Percentiles rank a stretch among this genome's conserved stretches.
Conservation (phyloP, 331 rosid species). For the Quercus lobata region DNA sequence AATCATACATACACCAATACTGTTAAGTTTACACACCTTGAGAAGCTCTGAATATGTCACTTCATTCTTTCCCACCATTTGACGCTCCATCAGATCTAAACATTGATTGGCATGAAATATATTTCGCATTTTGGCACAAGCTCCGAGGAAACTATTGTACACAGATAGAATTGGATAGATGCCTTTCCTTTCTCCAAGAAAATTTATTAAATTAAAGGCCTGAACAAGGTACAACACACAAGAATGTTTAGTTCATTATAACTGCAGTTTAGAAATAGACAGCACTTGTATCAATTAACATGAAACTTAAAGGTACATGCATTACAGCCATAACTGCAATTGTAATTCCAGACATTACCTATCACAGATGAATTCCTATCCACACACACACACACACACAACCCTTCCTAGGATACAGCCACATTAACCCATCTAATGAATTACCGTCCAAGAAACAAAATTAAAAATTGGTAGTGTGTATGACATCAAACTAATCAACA, state of each 20-base stretch:
- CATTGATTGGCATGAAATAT: slow-evolving; percentile 54
- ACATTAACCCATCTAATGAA: neutral
- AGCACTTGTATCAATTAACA: neutral
- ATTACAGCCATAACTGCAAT: neutral
- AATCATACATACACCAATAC: neutral
- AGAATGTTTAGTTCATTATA: slow-evolving; percentile 10
- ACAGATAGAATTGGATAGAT: slow-evolving; percentile 42
- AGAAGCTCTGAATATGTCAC: slow-evolving; percentile 65
- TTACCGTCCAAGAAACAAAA: neutral
- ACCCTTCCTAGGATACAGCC: neutral
- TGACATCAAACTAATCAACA: neutral
- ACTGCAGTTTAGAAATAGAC: neutral
- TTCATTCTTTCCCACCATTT: slow-evolving; percentile 71
- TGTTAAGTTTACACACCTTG: slow-evolving; percentile 46
- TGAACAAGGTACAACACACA: slow-evolving; percentile 31
- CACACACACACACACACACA: neutral
- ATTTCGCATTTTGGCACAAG: slow-evolving; percentile 43
- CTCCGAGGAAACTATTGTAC: slow-evolving; percentile 57
- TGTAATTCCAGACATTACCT: slow-evolving; percentile 1
- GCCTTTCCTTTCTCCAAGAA: slow-evolving; percentile 47
- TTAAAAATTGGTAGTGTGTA: neutral
- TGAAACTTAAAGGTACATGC: slow-evolving; percentile 1
- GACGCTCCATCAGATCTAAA: slow-evolving; percentile 73
- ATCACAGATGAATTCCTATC: neutral
- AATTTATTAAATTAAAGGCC: slow-evolving; percentile 62